Percentiles rank a stretch among this genome's conserved stretches.
Evolutionary conservation across 1,284 basidiomycete genomes (phyloP).

Genomic region (Ustilago esculenta): DNA sequence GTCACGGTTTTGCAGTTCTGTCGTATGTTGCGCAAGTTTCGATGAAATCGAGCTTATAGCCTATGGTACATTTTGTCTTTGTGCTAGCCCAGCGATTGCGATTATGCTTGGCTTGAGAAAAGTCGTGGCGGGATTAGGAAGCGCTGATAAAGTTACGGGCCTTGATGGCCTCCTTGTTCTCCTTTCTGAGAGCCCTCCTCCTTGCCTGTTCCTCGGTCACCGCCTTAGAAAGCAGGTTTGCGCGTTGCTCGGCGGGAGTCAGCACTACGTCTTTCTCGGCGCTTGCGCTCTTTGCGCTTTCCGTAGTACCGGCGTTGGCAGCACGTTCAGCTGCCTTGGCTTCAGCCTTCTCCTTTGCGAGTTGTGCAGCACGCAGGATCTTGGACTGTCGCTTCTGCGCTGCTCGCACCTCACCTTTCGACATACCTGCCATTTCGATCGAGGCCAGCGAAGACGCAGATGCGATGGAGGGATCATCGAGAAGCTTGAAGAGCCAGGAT

Average conservation of each 20-base stretch:
- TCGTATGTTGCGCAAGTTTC: no score
- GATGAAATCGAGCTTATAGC: no score
- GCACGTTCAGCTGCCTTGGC: constrained; percentile 47
- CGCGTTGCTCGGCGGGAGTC: constrained; percentile 8
- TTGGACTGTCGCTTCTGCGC: constrained; percentile 58
- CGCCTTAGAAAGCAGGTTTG: constrained; percentile 11
- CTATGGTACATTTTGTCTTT: no score
- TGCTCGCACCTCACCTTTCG: constrained; percentile 62
- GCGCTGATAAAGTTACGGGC: constrained; percentile 61
- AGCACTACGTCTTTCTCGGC: constrained; percentile 5
- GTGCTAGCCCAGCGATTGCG: no score
- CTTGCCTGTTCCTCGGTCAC: constrained; percentile 36
- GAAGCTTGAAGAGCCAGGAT: constrained; percentile 84
- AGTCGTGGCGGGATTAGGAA: constrained; percentile 32
- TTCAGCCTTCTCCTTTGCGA: constrained; percentile 48
- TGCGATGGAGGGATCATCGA: constrained; percentile 67
- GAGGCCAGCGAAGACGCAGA: constrained; percentile 50
- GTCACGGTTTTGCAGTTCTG: no score
- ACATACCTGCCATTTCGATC: constrained; percentile 59
- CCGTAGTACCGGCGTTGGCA: constrained; percentile 2
- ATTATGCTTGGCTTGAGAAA: no score
- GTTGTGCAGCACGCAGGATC: constrained; percentile 45
- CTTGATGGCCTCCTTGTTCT: constrained; percentile 59
- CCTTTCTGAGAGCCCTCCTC: constrained; percentile 49
- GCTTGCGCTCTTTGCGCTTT: background rate